A percentile compares a stretch with the other conserved stretches of the same genome.
These are phyloP conservation scores for Dendrocalamus latiflorus DNA, from an alignment of 202 grass and related monocot species.

Conservation along the genomic window DNA sequence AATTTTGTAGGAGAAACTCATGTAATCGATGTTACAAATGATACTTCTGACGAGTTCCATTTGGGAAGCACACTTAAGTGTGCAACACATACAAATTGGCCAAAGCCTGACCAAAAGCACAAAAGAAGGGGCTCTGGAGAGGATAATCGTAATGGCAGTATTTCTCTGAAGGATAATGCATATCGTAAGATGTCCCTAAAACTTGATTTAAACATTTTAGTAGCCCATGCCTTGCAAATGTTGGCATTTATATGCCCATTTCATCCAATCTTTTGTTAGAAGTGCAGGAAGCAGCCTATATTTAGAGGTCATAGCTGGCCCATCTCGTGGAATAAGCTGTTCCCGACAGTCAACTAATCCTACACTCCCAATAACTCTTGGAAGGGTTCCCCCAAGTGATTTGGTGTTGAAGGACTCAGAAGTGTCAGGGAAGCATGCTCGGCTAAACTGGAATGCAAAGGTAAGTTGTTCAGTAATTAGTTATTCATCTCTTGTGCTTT, in stretches of 20 bases:
- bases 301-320: slow-evolving; percentile 76
- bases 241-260: slow-evolving; percentile 23
- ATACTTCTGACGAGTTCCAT: slow-evolving; percentile 41
- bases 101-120: slow-evolving; percentile 41
- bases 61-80: slow-evolving; percentile 58
- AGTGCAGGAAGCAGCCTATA: slow-evolving; percentile 62
- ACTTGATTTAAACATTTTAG: slow-evolving; percentile 17
- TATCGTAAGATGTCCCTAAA: slow-evolving; percentile 47
- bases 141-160: slow-evolving; percentile 13
- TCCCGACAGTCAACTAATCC: slow-evolving; percentile 43
- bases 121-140: slow-evolving; percentile 30
- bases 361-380: slow-evolving; percentile 51
- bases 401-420: slow-evolving; percentile 70
- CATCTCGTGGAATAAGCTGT: slow-evolving; percentile 54
- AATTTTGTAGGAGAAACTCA: slow-evolving; percentile 65
- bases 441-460: slow-evolving; percentile 65
- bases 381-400: slow-evolving; percentile 66
- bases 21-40: slow-evolving; percentile 58
- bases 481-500: background rate
- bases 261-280: slow-evolving; percentile 52
- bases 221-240: background rate
- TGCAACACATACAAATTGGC: slow-evolving; percentile 29
- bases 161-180: slow-evolving; percentile 44
- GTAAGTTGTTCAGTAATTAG: slow-evolving; percentile 30
- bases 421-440: slow-evolving; percentile 83